Evolutionary conservation across 768 basidiomycete species (phyloP).

Genomic region (Mycena maculata): DNA sequence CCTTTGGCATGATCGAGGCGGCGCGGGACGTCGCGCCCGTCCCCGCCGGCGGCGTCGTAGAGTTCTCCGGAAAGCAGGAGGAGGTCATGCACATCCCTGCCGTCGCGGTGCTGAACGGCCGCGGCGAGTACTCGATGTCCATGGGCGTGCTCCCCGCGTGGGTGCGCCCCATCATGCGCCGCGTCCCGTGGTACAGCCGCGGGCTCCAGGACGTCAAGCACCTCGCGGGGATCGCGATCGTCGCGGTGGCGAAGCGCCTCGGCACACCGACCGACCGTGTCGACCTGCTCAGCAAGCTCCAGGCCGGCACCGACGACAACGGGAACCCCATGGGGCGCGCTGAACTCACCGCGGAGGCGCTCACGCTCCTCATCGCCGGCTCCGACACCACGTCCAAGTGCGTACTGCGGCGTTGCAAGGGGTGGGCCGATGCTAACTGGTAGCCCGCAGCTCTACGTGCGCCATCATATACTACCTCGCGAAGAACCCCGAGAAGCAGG

Average conservation of each 20-base stretch:
- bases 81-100: slow-evolving; percentile 78
- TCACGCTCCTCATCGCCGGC: slow-evolving; percentile 89
- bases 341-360: slow-evolving; percentile 90
- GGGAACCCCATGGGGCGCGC: slow-evolving; percentile 84
- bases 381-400: slow-evolving; percentile 95
- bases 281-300: slow-evolving; percentile 86
- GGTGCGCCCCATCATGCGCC: slow-evolving; percentile 70
- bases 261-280: slow-evolving; percentile 75
- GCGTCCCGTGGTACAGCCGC: slow-evolving; percentile 81
- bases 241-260: slow-evolving; percentile 83
- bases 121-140: slow-evolving; percentile 88
- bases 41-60: slow-evolving; percentile 66
- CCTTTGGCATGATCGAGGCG: slow-evolving; percentile 88
- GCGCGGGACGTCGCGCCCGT: slow-evolving; percentile 80
- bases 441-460: slow-evolving; percentile 76
- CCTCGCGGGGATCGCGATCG: slow-evolving; percentile 83
- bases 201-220: slow-evolving; percentile 75
- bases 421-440: neutral
- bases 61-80: slow-evolving; percentile 60
- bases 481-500: slow-evolving; percentile 59
- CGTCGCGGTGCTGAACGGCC: slow-evolving; percentile 86
- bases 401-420: slow-evolving; percentile 37
- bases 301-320: slow-evolving; percentile 79
- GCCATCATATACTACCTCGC: slow-evolving; percentile 84
- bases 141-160: slow-evolving; percentile 82